Evolutionary conservation across 2,329 filamentous ascomycete genomes (phyloP), one percentile per base, ranked within the genome.

Genomic region (Colletotrichum musae): DNA sequence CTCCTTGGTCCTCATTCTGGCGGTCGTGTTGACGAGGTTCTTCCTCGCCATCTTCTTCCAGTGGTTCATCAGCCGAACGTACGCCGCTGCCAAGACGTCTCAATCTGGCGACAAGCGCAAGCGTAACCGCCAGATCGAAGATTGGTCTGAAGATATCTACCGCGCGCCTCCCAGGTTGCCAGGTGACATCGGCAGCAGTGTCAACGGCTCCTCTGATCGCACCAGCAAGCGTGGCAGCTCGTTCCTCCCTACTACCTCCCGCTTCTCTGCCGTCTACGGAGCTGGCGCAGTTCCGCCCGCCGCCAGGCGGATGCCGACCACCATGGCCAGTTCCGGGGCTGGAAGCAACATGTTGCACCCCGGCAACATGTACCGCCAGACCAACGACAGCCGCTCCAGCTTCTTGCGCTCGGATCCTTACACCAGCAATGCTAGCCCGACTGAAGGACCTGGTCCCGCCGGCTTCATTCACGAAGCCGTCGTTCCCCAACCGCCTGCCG

Each of bases 141-240:
- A 98, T 75, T 99, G 96, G 96, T 92, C 92, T 15, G 94, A 98
- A 73, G 96, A 99, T 77, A 99, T 99, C 75, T 98, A 99, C 80
- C 93, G 94, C 51, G 93, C 95, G 4, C 94, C 94, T 26, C 91
- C 92, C 63, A 93, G 94, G 73, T 86, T 98, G 72, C 88, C 92
- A 4, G 96, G 90, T 18, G 90, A 97, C 75, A 84, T 92, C 50
- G 88, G 89, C 68, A 92, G 89, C 76, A 91, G 88, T 58, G 87
- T 90, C 69, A 86, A 86, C 12, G 81, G 83, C 58, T 89, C 88
- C 47, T 85, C 87, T 15, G 94, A 95, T 72, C 88, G 93, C 60
- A 86, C 84, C 64, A 94, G 88, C 87, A 97, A 95, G 84, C 92
- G 95, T 73, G 88, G 86, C 71, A 97, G 94, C 79, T 86, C 86